Base-by-base conservation (phyloP, 345 rosid species). In the Noccaea caerulescens region DNA sequence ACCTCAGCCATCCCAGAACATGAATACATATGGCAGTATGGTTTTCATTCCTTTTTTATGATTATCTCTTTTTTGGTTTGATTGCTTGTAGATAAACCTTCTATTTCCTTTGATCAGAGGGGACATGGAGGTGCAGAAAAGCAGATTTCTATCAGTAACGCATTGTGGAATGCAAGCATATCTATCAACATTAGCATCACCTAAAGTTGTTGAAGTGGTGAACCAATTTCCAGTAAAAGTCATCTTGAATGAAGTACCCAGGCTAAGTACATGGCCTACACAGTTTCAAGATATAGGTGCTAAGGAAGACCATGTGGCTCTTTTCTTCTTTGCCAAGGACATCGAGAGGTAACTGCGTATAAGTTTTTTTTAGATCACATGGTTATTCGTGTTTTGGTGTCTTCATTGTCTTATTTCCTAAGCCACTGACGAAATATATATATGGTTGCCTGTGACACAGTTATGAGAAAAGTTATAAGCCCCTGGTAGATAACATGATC, bases 291-390 rank as follows among this genome's bases (percentile, higher is more conserved):
- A 79, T 34, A 47, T 10, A 75, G 89, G 97, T 76, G 88, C 87
- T 45, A 82, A 76, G 61, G 99, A 92, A 73, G 84, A 87, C 60
- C 84, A 95, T 72, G 86, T 95, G 76, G 99, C 99, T 68, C 88
- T 95, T 52, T 95, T 86, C 88, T 87, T 95, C 66, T 95, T 95
- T 82, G 99, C 99, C 34, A 83, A 85, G 84, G 93, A 92, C 81
- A 69, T 77, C 13, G 93, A 84, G 72, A 89, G 98, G 99, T 92
- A 75, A 68, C n/a, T 64, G 42, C 30, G 38, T 13, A 23, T 50
- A 44, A 7, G 27, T 71, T 16, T 34, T 30, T 13, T 63, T 23
- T 34, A 38, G 45, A 61, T 63, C 41, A 38, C 54, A 41, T 50
- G 13, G 7, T 41, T 50, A 13, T 56, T 18, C 20, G 4, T 43